Conservation (phyloP, 2,329 filamentous ascomycete genomes). For the Talaromyces marneffei region DNA sequence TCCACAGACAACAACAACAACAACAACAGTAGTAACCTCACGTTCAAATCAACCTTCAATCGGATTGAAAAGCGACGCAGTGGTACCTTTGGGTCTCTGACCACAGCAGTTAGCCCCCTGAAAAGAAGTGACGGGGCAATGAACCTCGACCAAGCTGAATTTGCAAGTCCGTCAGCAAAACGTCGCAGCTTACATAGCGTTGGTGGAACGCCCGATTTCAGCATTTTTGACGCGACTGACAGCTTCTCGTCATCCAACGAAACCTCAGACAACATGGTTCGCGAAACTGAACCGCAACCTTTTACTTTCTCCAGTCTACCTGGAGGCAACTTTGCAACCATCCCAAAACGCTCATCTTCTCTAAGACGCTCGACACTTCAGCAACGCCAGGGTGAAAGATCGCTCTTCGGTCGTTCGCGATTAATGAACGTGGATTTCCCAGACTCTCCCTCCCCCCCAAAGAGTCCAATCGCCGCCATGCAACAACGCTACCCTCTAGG, state of each 20-base stretch:
- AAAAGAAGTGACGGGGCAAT: conserved; percentile 89
- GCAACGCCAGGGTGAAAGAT: conserved; percentile 68
- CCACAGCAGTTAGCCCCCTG: conserved; percentile 69
- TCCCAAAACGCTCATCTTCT: conserved; percentile 67
- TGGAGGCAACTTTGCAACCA: conserved; percentile 45
- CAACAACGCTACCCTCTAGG: conserved; percentile 73
- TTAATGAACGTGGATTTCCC: conserved; percentile 26
- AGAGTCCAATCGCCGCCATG: conserved; percentile 50
- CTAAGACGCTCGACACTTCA: conserved; percentile 82
- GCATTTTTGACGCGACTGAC: conserved; percentile 62
- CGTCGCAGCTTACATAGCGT: conserved; percentile 78
- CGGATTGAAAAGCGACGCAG: conserved; percentile 47
- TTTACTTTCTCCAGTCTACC: conserved; percentile 33
- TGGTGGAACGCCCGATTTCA: conserved; percentile 57
- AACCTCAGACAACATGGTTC: conserved; percentile 23
- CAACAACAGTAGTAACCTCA: conserved; percentile 23
- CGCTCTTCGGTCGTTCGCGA: conserved; percentile 44
- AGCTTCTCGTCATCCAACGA: conserved; percentile 20
- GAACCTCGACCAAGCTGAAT: conserved; percentile 71
- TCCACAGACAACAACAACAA: conserved; percentile 40
- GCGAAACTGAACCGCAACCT: conserved; percentile 23
- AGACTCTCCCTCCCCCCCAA: conserved; percentile 54
- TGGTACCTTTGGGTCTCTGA: conserved; percentile 44
- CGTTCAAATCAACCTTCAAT: conserved; percentile 36
- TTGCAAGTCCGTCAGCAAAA: conserved; percentile 84